Evolutionary conservation across 176 grass and related monocot species (phyloP).

Genomic region (Triticum dicoccoides): DNA sequence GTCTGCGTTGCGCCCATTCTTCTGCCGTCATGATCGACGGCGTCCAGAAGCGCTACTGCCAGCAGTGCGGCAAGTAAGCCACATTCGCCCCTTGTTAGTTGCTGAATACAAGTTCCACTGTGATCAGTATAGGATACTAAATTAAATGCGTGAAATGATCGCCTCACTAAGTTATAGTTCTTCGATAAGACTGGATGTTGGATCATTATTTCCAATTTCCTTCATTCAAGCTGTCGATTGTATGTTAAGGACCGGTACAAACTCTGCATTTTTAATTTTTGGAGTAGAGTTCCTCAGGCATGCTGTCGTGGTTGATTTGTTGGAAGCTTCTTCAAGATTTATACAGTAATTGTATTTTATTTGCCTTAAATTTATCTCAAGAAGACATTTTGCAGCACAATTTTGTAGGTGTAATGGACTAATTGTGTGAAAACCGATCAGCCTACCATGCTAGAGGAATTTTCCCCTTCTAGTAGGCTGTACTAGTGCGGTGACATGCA

Average conservation of each 20-base stretch:
- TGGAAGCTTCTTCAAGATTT: neutral
- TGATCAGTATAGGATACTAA: neutral
- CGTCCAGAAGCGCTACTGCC: slow-evolving; percentile 81
- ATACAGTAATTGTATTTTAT: neutral
- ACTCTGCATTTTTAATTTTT: neutral
- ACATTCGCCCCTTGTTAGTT: neutral
- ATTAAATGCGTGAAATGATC: neutral
- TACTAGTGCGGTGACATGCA: neutral
- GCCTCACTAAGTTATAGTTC: neutral
- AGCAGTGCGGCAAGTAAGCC: slow-evolving; percentile 98
- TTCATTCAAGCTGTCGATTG: neutral
- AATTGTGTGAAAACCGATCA: neutral
- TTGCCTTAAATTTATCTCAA: neutral
- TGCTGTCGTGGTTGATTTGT: neutral
- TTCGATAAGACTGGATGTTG: neutral
- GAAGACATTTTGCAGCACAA: neutral
- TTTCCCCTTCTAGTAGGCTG: neutral
- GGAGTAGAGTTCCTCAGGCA: neutral
- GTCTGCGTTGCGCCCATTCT: slow-evolving; percentile 71
- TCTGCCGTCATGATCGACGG: slow-evolving; percentile 59
- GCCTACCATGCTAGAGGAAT: neutral
- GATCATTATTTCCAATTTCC: neutral
- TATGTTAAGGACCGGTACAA: neutral
- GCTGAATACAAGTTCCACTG: neutral
- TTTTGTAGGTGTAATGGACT: neutral